These are phyloP conservation scores for Suhomyces bolitotheri DNA, from an alignment of 1,139 yeast species.

Conservation along the genomic window DNA sequence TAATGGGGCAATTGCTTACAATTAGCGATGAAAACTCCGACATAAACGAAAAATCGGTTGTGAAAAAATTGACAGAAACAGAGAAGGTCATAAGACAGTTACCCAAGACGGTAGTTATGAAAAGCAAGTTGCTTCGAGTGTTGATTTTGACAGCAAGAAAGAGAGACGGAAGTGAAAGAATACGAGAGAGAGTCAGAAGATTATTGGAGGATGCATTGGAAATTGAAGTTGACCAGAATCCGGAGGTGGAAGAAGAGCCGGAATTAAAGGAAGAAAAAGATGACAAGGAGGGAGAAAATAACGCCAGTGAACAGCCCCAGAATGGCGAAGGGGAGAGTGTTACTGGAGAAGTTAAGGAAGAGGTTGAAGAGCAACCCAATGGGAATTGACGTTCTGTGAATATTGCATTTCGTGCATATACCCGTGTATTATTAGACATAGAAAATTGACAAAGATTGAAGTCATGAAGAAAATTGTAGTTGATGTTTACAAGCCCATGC, in stretches of 20 bases:
- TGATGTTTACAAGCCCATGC: too few species aligned
- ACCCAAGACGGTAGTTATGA: slow-evolving; percentile 33
- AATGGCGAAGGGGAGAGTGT: background rate
- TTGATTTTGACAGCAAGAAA: slow-evolving; percentile 36
- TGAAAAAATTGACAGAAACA: slow-evolving; percentile 23
- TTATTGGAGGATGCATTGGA: slow-evolving; percentile 27
- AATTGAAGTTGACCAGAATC: slow-evolving; percentile 16
- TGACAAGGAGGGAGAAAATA: background rate
- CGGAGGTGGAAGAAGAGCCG: slow-evolving; percentile 2
- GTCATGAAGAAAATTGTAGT: too few species aligned
- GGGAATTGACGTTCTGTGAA: too few species aligned
- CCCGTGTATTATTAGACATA: too few species aligned
- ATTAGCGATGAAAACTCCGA: slow-evolving; percentile 10
- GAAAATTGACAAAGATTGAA: too few species aligned
- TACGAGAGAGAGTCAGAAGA: slow-evolving; percentile 24
- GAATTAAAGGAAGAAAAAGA: slow-evolving; percentile 3
- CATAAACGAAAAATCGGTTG: slow-evolving; percentile 15
- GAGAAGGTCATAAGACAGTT: slow-evolving; percentile 19
- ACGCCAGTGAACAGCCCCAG: background rate
- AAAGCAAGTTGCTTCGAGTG: slow-evolving; percentile 34
- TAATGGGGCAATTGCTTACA: slow-evolving; percentile 20
- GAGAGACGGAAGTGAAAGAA: slow-evolving; percentile 20
- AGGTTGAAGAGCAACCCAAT: too few species aligned
- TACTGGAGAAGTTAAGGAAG: background rate
- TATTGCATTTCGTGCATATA: too few species aligned